These are phyloP conservation scores for Exophiala spinifera DNA, from an alignment of 2,329 filamentous ascomycete genomes.

Conservation along the genomic window DNA sequence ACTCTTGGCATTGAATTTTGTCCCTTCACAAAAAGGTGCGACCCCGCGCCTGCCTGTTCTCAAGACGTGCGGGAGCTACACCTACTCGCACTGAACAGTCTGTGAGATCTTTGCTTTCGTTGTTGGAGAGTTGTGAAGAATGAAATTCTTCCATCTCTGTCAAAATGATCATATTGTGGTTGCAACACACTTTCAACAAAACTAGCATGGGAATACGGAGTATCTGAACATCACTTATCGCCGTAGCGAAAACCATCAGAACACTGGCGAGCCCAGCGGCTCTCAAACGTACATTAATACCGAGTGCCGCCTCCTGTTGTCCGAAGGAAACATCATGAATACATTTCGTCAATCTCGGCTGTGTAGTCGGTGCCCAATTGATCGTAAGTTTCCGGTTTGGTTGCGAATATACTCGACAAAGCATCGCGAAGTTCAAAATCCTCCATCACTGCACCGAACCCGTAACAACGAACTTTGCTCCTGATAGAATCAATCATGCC, in stretches of 20 bases:
- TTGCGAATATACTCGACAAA: conserved; percentile 65
- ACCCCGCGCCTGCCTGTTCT: neutral
- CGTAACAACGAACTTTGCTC: conserved; percentile 86
- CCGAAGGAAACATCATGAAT: conserved; percentile 13
- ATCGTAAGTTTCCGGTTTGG: conserved; percentile 42
- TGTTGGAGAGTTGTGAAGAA: too few species aligned
- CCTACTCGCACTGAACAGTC: too few species aligned
- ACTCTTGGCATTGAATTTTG: conserved; percentile 4
- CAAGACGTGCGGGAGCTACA: too few species aligned
- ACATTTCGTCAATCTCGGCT: conserved; percentile 29
- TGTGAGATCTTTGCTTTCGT: too few species aligned
- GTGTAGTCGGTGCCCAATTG: conserved; percentile 22
- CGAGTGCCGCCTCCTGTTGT: neutral
- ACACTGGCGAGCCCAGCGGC: neutral
- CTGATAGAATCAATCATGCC: conserved; percentile 70
- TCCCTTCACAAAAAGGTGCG: neutral
- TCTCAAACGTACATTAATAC: too few species aligned
- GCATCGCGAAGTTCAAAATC: conserved; percentile 69
- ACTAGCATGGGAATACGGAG: neutral
- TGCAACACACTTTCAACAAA: neutral
- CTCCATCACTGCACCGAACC: conserved; percentile 69
- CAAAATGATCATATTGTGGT: too few species aligned
- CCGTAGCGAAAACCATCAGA: neutral
- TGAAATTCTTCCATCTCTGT: too few species aligned
- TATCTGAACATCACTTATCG: neutral